phyloP scores from a whole-genome alignment of 352 stramenopile genomes.

The Pythium myriotylum region DNA sequence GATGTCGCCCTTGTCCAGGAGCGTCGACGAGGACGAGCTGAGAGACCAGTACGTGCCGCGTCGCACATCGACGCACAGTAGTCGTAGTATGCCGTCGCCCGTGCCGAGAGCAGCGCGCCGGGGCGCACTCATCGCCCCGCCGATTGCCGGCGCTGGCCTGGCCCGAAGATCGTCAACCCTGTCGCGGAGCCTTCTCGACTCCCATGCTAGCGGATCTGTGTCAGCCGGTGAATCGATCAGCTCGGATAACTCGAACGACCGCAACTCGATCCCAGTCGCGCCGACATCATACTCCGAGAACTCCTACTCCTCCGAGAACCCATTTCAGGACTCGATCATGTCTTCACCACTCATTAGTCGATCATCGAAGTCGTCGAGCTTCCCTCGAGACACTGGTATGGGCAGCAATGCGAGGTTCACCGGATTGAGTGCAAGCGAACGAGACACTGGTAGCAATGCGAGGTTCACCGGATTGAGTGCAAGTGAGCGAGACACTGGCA shows the following conservation, averaged over 20 bases:
- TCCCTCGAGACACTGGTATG: neutral
- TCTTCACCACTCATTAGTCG: neutral
- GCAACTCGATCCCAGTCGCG: slow-evolving; percentile 1
- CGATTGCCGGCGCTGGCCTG: slow-evolving; percentile 6
- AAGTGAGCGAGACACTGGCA: no score
- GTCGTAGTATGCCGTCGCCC: slow-evolving; percentile 1
- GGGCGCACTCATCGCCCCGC: slow-evolving; percentile 15
- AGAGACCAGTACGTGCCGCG: slow-evolving; percentile 15
- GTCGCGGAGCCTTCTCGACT: slow-evolving; percentile 22
- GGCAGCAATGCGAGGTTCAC: neutral
- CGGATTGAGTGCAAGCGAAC: neutral
- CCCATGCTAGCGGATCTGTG: slow-evolving; percentile 21
- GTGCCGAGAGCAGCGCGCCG: slow-evolving; percentile 9
- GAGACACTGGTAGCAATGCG: neutral
- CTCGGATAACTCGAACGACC: slow-evolving; percentile 20
- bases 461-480: neutral
- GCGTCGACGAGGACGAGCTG: slow-evolving; percentile 9
- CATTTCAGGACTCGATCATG: neutral
- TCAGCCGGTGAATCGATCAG: slow-evolving; percentile 28
- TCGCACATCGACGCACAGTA: slow-evolving; percentile 9
- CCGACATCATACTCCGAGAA: slow-evolving; percentile 6
- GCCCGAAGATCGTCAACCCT: slow-evolving; percentile 18
- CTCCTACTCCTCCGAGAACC: no score
- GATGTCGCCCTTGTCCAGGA: neutral
- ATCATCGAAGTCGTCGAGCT: neutral